Evolutionary conservation across 495 filamentous ascomycete genomes (phyloP).

Genomic region (Talaromyces liani): DNA sequence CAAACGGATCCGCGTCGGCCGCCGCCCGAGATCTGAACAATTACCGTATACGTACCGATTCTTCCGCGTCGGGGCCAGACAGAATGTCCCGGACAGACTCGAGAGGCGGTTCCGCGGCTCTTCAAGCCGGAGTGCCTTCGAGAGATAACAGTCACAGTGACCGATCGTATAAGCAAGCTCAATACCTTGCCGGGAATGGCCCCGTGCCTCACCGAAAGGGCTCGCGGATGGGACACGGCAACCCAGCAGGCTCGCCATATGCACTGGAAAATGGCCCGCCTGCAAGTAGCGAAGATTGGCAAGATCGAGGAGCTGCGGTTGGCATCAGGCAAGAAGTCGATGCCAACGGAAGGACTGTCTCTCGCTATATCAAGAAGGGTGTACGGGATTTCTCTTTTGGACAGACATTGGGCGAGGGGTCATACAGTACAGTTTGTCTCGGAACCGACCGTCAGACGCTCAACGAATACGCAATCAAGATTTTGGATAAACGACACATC

Average conservation of each 20-base stretch:
- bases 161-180: conserved; percentile 54
- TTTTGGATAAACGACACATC: conserved; percentile 97
- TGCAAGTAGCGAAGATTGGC: conserved; percentile 85
- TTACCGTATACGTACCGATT: conserved; percentile 55
- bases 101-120: conserved; percentile 51
- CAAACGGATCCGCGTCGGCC: conserved; percentile 16
- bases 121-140: conserved; percentile 56
- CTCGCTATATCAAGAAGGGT: conserved; percentile 87
- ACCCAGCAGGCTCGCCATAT: conserved; percentile 48
- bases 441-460: conserved; percentile 93
- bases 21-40: conserved; percentile 16
- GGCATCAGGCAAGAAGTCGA: conserved; percentile 71
- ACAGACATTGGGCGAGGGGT: conserved; percentile 86
- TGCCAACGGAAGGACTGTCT: conserved; percentile 71
- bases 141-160: conserved; percentile 67
- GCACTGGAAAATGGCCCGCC: conserved; percentile 55
- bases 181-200: conserved; percentile 47
- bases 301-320: conserved; percentile 84
- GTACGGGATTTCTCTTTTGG: conserved; percentile 97
- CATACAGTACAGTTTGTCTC: conserved; percentile 93
- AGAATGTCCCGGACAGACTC: conserved; percentile 51
- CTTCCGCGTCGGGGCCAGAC: conserved; percentile 55
- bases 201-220: conserved; percentile 43
- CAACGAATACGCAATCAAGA: conserved; percentile 97
- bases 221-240: conserved; percentile 34